Base-by-base conservation (phyloP, 805 yeast genomes). In the Schwanniomyces sp. region DNA sequence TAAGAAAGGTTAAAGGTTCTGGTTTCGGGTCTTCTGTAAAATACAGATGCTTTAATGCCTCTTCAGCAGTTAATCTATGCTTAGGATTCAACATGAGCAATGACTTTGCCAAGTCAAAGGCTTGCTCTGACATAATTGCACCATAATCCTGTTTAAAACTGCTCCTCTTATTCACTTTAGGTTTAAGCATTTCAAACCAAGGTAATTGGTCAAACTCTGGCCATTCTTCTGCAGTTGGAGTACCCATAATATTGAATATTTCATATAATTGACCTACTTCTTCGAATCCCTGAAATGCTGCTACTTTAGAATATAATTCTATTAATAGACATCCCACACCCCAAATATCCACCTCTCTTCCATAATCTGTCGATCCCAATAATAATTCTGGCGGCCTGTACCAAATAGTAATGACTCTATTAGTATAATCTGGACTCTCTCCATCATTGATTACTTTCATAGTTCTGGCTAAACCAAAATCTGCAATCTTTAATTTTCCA, bases 401-500 rank as follows among this genome's bases (percentile, higher is more conserved):
- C 99, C 99, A 94, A 34, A 94, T 72, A 0, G 99, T 94, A 45
- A 94, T 94, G 36, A 94, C 98, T 47, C 99, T 72, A 63, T 94
- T 94, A 1, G 99, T 92, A 66, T 92, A 92, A 57, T 91, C 94
- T 3, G 88, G 87, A 17, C 79, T 73, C 41, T 79, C 80, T 7
- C 76, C 74, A 3, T 69, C 63, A 51, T 70, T 71, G 30, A 79
- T 68, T 21, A 77, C 73, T 58, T 82, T 84, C 88, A 88, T 85
- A 45, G 80, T 81, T 56, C 94, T 72, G 0, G 95, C 95, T 46
- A 88, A 71, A 1, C 95, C 95, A 67, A 88, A 88, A 69, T 88
- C 95, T 0, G 94, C 88, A 45, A 88, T 84, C 62, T 84, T 85
- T 45, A 88, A 64, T 18, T 73, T 66, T 1, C 94, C 94, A 5